Base-by-base conservation (phyloP, 345 rosid species). In the Zanthoxylum bungeanum region DNA sequence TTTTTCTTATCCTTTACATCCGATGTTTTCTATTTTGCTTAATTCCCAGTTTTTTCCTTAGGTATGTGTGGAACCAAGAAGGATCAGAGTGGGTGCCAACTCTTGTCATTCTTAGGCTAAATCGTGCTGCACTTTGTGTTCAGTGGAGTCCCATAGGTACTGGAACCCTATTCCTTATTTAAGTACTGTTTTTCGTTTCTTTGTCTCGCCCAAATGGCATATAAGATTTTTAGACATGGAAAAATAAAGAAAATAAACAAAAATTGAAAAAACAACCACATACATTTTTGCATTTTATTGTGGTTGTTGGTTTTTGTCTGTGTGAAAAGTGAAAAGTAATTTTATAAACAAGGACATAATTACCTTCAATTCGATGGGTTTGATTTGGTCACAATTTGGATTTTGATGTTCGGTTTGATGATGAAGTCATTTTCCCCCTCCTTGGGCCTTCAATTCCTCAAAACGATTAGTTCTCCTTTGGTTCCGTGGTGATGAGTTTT, bases 71-170 rank as follows among this genome's bases (percentile, higher is more conserved):
- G 98, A 95, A 81, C 81, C 78, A 77, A 21, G 98, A 92, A 87
- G 98, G 97, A 39, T 58, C 84, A 17, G 98, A 88, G 73, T 92
- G 99, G 99, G 86, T 91, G 36, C 94, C 99, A 22, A 95, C 96
- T 67, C 93, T 95, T 70, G 99, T 95, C 73, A 92, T 95, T 74
- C 99, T 95, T 66, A 84, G 99, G 85, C 90, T 92, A 69, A 95
- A 95, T 79, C 98, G 94, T 71, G 98, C 98, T 59, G 99, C 98
- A 9, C 93, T 95, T 57, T 95, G 99, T 70, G 96, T 89, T 71
- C 91, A 88, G 62, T 95, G 99, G 99, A 91, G 98, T 73, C 98
- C 98, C 56, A 87, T 74, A 85, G 99, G 99, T 92, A 88, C 27
- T 51, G 34, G 68, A 34, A 50, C 22, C 33, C 64, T 25, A 47